These are phyloP conservation scores for Cutaneotrichosporon cutaneum DNA, from an alignment of 1,284 basidiomycete species.

Conservation along the genomic window DNA sequence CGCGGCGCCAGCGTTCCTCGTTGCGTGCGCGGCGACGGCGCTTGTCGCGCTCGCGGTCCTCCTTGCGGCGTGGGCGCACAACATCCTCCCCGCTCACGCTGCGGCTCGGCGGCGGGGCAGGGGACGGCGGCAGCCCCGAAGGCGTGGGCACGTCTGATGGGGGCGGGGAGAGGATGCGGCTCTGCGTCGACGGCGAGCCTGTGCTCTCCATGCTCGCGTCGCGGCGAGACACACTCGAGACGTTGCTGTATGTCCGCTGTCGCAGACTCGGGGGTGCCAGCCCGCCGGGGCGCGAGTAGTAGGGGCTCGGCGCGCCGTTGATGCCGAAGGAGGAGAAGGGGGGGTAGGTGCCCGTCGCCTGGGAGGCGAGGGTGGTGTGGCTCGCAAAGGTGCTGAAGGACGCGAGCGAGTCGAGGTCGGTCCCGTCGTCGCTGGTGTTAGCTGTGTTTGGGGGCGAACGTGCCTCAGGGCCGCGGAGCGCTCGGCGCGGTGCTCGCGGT, in stretches of 20 bases:
- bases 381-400: conserved; percentile 21
- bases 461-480: conserved; percentile 20
- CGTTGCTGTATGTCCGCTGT: conserved; percentile 8
- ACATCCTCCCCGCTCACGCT: conserved; percentile 3
- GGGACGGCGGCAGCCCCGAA: not conserved
- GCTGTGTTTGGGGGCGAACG: not conserved
- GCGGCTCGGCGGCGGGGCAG: not conserved
- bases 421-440: conserved; percentile 17
- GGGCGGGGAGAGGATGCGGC: not conserved
- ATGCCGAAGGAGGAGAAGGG: not conserved
- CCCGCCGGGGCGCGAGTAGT: not conserved
- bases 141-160: not conserved
- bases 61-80: not conserved
- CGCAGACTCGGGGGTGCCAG: conserved; percentile 1
- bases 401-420: conserved; percentile 21
- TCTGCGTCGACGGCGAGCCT: not conserved
- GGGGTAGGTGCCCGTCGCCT: conserved; percentile 1
- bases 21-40: conserved; percentile 20
- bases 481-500: conserved; percentile 24
- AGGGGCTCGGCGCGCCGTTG: not conserved
- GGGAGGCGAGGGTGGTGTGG: conserved; percentile 17
- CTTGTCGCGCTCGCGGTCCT: conserved; percentile 11
- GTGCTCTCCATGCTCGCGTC: conserved; percentile 5
- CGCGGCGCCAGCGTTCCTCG: conserved; percentile 26
- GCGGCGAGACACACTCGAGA: conserved; percentile 1